Base-by-base conservation (phyloP, 1,139 yeast genomes). In the Oligophagozyma castellii region DNA sequence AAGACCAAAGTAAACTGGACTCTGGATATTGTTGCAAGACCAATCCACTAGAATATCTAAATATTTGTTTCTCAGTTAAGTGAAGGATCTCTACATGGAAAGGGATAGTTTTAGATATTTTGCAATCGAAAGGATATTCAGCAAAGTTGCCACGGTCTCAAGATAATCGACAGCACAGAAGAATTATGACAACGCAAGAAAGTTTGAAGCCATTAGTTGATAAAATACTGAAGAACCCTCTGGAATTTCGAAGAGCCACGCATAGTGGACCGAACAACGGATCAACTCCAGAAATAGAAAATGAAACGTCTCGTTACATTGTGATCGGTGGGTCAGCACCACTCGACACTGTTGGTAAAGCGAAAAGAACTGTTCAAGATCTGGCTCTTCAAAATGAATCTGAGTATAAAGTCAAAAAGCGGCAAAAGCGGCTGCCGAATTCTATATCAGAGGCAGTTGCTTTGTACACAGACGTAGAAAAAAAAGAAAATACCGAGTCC, bases 221-320 rank as follows among this genome's bases (percentile, higher is more conserved):
- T 43, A 60, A 78, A 45, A 67, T 72, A 37, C 61, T 73, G 26
- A 55, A 67, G 33, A 67, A 65, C 38, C 81, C 79, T 11, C 53
- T 74, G 31, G 66, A 67, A 20, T 77, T 76, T 52, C 24, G 16
- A 22, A 29, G 20, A 16, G n/a, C n/a, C n/a, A n/a, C n/a, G n/a
- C n/a, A n/a, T n/a, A n/a, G n/a, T n/a, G n/a, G n/a, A n/a, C n/a
- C n/a, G n/a, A n/a, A n/a, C n/a, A n/a, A n/a, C n/a, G n/a, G n/a
- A n/a, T n/a, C 24, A 10, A 35, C 29, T 16, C 18, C 19, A 12
- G 4, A 12, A 6, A 14, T 5, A n/a, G 19, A 14, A 7, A n/a
- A 7, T 14, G 24, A 20, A 14, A 20, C 14, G 6, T 21, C 41
- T 13, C 40, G 53, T 36, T 55, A 51, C 38, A 43, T 54, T 11